A percentile compares a stretch with the other conserved stretches of the same genome.
phyloP scores from a whole-genome alignment of 2,329 filamentous ascomycete genomes.

The Setomelanomma holmii region DNA sequence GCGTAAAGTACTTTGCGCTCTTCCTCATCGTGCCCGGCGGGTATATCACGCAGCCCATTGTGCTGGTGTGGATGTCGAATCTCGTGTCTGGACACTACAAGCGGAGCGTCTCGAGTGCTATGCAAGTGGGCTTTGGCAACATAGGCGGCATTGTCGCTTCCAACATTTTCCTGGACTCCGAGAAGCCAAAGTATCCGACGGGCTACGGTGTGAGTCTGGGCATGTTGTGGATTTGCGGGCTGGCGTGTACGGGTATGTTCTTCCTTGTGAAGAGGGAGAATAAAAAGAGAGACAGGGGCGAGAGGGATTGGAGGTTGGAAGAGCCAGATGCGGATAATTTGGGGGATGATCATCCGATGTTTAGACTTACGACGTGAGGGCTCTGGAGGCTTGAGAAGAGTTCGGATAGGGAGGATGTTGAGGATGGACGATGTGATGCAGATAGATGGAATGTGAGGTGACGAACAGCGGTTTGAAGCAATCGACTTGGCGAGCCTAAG shows the following conservation, averaged over 20 bases:
- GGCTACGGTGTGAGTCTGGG: constrained; percentile 59
- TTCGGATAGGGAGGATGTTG: too few relatives aligned
- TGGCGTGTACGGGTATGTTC: constrained; percentile 52
- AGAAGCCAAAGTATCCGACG: constrained; percentile 56
- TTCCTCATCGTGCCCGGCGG: constrained; percentile 63
- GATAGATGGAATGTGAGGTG: too few relatives aligned
- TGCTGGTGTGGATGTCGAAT: constrained; percentile 64
- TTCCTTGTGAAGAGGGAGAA: constrained; percentile 56
- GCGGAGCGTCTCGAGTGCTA: constrained; percentile 58
- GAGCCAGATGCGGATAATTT: constrained; percentile 56
- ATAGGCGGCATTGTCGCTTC: constrained; percentile 58
- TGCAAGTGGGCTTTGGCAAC: constrained; percentile 58
- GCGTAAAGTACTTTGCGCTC: constrained; percentile 61
- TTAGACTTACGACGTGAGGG: constrained; percentile 50
- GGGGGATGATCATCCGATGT: constrained; percentile 60
- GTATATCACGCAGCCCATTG: constrained; percentile 63
- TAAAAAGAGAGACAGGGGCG: constrained; percentile 54
- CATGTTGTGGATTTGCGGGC: constrained; percentile 58
- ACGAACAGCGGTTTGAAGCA: too few relatives aligned
- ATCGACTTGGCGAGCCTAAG: too few relatives aligned
- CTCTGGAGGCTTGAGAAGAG: too few relatives aligned
- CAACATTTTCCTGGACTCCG: constrained; percentile 57
- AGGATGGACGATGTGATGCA: too few relatives aligned
- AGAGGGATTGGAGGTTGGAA: constrained; percentile 54
- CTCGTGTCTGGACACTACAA: constrained; percentile 66